phyloP scores from a whole-genome alignment of 352 stramenopile genomes.

The Globisporangium spinosum region DNA sequence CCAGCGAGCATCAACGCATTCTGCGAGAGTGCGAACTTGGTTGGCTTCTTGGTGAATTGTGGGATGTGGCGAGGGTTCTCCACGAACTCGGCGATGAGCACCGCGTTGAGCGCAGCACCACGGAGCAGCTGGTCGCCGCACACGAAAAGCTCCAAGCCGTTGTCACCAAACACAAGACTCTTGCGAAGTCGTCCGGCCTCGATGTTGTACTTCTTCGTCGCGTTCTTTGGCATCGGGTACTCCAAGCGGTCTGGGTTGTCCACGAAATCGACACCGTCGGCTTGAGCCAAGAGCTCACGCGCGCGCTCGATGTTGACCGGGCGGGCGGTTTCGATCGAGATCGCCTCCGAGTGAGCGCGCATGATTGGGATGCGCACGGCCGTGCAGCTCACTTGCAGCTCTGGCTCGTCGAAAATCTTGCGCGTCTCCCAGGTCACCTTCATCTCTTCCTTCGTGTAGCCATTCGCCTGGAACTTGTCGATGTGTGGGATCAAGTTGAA shows the following conservation, averaged over 20 bases:
- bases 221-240: constrained; percentile 98
- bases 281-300: constrained; percentile 74
- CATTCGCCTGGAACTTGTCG: constrained; percentile 98
- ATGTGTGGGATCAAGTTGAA: constrained; percentile 99
- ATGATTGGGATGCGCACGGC: constrained; percentile 96
- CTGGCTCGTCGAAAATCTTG: constrained; percentile 94
- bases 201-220: constrained; percentile 97
- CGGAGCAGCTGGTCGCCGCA: constrained; percentile 96
- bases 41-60: constrained; percentile 69
- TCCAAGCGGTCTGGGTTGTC: constrained; percentile 77
- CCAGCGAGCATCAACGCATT: constrained; percentile 31
- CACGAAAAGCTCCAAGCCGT: constrained; percentile 97
- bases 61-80: constrained; percentile 54
- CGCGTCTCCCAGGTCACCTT: constrained; percentile 98
- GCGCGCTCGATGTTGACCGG: constrained; percentile 84
- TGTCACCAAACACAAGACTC: constrained; percentile 93
- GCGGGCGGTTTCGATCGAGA: constrained; percentile 93
- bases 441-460: constrained; percentile 99
- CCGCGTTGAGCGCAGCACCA: constrained; percentile 96
- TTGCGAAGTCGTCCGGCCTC: constrained; percentile 94
- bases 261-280: constrained; percentile 93
- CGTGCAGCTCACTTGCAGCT: constrained; percentile 89
- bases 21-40: constrained; percentile 29
- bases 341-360: constrained; percentile 95
- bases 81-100: constrained; percentile 94